Percentiles rank a stretch among this genome's conserved stretches.
phyloP scores from a whole-genome alignment of 805 yeast species.

The Wickerhamiella qilinensis region DNA sequence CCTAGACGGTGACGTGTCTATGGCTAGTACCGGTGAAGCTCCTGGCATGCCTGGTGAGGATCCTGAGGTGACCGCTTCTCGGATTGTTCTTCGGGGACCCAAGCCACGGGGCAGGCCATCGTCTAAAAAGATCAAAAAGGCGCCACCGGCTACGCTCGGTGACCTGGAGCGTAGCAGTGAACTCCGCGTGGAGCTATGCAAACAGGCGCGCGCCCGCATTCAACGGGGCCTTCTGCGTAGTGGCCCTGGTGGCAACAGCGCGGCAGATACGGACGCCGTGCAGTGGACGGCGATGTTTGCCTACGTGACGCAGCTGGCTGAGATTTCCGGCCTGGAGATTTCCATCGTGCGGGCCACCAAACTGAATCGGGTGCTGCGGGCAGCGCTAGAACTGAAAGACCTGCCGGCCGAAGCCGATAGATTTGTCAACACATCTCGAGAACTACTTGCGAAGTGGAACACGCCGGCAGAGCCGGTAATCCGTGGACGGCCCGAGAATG shows the following conservation, averaged over 20 bases:
- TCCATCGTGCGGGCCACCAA: constrained; percentile 13
- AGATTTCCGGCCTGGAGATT: constrained; percentile 11
- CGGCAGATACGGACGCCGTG: background rate
- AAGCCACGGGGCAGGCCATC: constrained; percentile 5
- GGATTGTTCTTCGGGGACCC: constrained; percentile 3
- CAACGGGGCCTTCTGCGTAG: constrained; percentile 10
- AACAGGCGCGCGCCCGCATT: constrained; percentile 6
- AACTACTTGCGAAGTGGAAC: constrained; percentile 8
- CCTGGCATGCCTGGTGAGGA: background rate
- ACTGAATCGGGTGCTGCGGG: constrained; percentile 9
- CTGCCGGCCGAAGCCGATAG: constrained; percentile 2
- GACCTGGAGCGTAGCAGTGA: constrained; percentile 5
- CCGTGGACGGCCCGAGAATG: constrained; percentile 15
- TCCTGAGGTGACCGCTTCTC: background rate
- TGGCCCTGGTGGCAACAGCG: too few species aligned
- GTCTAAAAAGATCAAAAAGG: background rate
- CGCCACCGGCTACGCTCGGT: background rate
- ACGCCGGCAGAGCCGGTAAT: constrained; percentile 14
- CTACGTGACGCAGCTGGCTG: constrained; percentile 6
- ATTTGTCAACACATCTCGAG: constrained; percentile 3
- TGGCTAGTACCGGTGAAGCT: too few species aligned
- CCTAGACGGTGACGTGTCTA: too few species aligned
- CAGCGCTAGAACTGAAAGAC: constrained; percentile 1
- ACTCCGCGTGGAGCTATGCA: constrained; percentile 7
- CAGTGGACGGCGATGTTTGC: constrained; percentile 4